phyloP scores from a whole-genome alignment of 1,284 basidiomycete species.

The Naganishia cerealis region DNA sequence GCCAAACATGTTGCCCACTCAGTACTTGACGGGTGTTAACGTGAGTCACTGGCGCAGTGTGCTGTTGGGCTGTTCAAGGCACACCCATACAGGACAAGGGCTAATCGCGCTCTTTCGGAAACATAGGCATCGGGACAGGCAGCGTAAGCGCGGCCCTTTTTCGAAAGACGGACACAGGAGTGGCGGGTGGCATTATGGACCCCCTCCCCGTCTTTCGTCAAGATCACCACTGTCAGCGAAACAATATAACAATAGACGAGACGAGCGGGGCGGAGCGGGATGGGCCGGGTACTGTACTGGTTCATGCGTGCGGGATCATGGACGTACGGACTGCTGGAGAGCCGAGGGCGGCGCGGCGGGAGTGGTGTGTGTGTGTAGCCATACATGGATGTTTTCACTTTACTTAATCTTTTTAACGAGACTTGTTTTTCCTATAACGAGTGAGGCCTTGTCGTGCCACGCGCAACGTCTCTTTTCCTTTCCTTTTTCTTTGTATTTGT shows the following conservation, averaged over 20 bases:
- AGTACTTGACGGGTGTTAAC: constrained; percentile 51
- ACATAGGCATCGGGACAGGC: constrained; percentile 24
- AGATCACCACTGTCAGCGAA: too few species aligned
- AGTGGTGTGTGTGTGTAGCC: background rate
- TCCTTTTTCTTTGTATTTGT: background rate
- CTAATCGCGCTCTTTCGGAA: background rate
- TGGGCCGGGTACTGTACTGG: background rate
- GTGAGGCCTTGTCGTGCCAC: background rate
- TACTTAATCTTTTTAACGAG: background rate
- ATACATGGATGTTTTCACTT: constrained; percentile 8
- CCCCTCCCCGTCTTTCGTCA: background rate
- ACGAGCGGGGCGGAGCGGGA: too few species aligned
- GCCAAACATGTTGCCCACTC: constrained; percentile 55
- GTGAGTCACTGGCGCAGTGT: constrained; percentile 36
- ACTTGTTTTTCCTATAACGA: background rate
- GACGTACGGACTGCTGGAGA: background rate
- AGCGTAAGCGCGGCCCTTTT: constrained; percentile 9
- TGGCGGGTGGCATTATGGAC: too few species aligned
- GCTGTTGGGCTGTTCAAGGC: too few species aligned
- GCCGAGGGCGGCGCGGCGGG: background rate
- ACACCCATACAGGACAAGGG: background rate
- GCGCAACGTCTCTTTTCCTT: background rate
- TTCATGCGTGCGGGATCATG: background rate
- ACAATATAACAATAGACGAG: too few species aligned
- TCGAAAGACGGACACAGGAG: background rate